Base-by-base conservation (phyloP, 139 green algal genomes). In the Ettlia oleoabundans region DNA sequence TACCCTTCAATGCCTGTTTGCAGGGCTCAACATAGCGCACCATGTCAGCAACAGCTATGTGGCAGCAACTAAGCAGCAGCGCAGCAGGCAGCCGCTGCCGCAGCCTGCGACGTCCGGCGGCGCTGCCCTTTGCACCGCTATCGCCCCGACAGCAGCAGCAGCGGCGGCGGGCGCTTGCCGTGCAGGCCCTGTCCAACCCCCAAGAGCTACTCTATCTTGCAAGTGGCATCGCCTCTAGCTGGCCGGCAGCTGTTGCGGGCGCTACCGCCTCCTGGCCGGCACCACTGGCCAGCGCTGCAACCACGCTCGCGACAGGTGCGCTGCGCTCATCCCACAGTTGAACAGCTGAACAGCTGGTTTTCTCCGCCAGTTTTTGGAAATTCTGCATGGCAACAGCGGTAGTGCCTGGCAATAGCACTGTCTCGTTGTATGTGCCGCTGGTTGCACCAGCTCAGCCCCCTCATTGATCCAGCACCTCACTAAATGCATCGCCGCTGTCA, bases 141-240 rank as follows among this genome's bases (percentile, higher is more conserved):
- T 21, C 71, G 4, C 30, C 47, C 0, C 47, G 51, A 33, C 47
- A 51, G 71, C 71, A 41, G 53, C 73, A 52, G 52, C 72, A 41
- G 71, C 47, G 71, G 47, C 71, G 35, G 3, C 51, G 71, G 18
- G 28, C 18, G 5, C 2, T 47, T 19, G 21, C 32, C 13, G 40
- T 61, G 43, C 71, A 43, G 35, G 71, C 71, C 0, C 19, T 80
- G 43, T 42, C 70, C 4, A 52, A 67, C 37, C 73, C 73, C 3
- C 26, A 55, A 5, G 73, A 80, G 73, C 73, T 80, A 28, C 52
- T 80, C 15, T 67, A 37, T 7, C 53, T 80, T 24, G 73, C 73
- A 24, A 51, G 47, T 28, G 38, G 73, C 73, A 52, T 35, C 2
- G 73, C 73, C 18, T 61, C 53, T 26, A 52, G 73, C 53, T 28